Evolutionary conservation across 1,284 basidiomycete genomes (phyloP).

Genomic region (Ustilago hordei): DNA sequence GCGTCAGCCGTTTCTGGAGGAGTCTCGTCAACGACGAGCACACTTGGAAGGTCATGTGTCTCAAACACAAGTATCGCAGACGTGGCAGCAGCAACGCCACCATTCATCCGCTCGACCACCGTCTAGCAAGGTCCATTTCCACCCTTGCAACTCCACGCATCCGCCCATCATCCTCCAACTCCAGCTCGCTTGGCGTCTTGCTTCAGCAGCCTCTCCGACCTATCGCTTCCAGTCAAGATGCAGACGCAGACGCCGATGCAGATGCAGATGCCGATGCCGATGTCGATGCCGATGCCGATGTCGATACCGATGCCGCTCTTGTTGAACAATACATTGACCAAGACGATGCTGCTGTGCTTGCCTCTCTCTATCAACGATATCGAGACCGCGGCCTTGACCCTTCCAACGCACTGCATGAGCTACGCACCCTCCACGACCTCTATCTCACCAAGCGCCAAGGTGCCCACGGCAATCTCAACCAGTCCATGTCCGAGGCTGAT

Average conservation of each 20-base stretch:
- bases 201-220: constrained; percentile 25
- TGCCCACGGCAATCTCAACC: constrained; percentile 30
- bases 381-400: constrained; percentile 58
- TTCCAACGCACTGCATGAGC: constrained; percentile 57
- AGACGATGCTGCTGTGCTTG: constrained; percentile 49
- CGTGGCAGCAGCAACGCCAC: constrained; percentile 41
- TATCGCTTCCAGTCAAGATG: constrained; percentile 13
- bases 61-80: constrained; percentile 62
- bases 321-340: constrained; percentile 19
- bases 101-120: constrained; percentile 34
- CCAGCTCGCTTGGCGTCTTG: constrained; percentile 27
- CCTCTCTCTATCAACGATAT: constrained; percentile 56
- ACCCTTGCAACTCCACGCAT: constrained; percentile 16
- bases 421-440: constrained; percentile 59
- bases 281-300: constrained; percentile 10
- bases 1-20: constrained; percentile 83
- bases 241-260: constrained; percentile 16
- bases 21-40: constrained; percentile 83
- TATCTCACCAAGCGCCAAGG: constrained; percentile 59
- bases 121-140: constrained; percentile 35
- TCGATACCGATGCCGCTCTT: constrained; percentile 8
- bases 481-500: constrained; percentile 53
- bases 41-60: constrained; percentile 86
- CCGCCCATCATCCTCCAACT: constrained; percentile 9
- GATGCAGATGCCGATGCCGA: constrained; percentile 10